A percentile compares a stretch with the other conserved stretches of the same genome.
Conservation (phyloP, 176 grass and related monocot species). For the Cenchrus fungigraminus region DNA sequence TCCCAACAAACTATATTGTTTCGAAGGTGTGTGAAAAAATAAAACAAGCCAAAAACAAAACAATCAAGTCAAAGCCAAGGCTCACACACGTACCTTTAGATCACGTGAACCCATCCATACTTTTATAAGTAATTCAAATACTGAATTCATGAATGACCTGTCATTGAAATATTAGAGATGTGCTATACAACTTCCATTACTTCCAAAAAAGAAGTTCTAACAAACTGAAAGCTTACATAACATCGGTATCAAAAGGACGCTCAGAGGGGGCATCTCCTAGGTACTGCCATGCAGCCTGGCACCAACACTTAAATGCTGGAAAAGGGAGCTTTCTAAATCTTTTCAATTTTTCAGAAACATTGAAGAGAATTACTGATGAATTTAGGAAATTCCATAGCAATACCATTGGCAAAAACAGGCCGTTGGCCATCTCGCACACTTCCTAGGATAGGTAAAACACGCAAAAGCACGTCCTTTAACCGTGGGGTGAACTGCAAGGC, state of each 20-base stretch:
- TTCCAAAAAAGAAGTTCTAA: slow-evolving; percentile 12
- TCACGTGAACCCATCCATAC: slow-evolving; percentile 88
- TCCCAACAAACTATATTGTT: slow-evolving; percentile 17
- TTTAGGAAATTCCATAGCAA: slow-evolving; percentile 36
- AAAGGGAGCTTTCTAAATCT: slow-evolving; percentile 24
- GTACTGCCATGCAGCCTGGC: slow-evolving; percentile 92
- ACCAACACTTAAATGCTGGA: slow-evolving; percentile 96
- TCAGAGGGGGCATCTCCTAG: slow-evolving; percentile 73
- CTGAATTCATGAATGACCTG: slow-evolving; percentile 99
- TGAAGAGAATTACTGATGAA: slow-evolving; percentile 15
- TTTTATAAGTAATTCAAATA: slow-evolving; percentile 93
- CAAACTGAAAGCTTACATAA: slow-evolving; percentile 75
- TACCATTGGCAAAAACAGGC: slow-evolving; percentile 98
- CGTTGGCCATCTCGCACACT: slow-evolving; percentile 79
- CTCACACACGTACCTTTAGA: slow-evolving; percentile 58
- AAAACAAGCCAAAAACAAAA: slow-evolving; percentile 18
- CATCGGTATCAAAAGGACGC: slow-evolving; percentile 78
- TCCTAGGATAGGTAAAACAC: slow-evolving; percentile 95
- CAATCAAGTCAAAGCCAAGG: slow-evolving; percentile 6
- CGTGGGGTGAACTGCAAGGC: slow-evolving; percentile 95
- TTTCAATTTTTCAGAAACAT: slow-evolving; percentile 31
- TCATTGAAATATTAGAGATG: slow-evolving; percentile 32
- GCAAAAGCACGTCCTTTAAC: slow-evolving; percentile 90
- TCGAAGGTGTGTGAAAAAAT: slow-evolving; percentile 7
- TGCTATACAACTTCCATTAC: slow-evolving; percentile 38